phyloP scores from a whole-genome alignment of 2,329 filamentous ascomycete genomes.

The Aspergillus spinulosporus region DNA sequence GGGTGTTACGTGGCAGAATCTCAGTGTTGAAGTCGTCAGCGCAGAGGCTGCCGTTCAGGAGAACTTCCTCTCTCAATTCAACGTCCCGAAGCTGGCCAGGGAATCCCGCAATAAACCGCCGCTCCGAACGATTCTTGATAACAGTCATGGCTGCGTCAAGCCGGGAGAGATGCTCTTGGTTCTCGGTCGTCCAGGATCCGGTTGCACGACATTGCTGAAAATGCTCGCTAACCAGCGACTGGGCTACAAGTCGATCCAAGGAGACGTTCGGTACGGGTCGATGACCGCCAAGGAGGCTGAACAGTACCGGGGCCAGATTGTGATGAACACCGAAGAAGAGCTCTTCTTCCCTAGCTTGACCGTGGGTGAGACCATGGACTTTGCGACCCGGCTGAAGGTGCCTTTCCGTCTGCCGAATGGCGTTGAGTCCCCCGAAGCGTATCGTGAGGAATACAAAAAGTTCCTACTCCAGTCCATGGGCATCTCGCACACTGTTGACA shows the following conservation, averaged over 20 bases:
- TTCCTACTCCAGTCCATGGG: constrained; percentile 60
- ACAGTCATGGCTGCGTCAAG: constrained; percentile 67
- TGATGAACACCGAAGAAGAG: constrained; percentile 57
- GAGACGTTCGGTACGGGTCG: constrained; percentile 59
- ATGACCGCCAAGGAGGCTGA: constrained; percentile 45
- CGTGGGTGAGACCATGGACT: constrained; percentile 55
- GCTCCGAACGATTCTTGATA: constrained; percentile 64
- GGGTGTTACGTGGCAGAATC: constrained; percentile 65
- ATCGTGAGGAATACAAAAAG: constrained; percentile 50
- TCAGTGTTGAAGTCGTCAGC: constrained; percentile 63
- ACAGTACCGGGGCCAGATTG: constrained; percentile 58
- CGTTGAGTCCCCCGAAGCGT: constrained; percentile 46
- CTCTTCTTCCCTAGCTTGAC: constrained; percentile 54
- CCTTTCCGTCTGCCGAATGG: constrained; percentile 52
- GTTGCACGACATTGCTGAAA: constrained; percentile 71
- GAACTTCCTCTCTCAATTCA: constrained; percentile 62
- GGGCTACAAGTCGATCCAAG: constrained; percentile 60
- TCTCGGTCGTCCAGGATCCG: constrained; percentile 66
- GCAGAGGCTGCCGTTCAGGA: constrained; percentile 66
- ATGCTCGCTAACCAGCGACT: constrained; percentile 64
- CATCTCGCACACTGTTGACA: constrained; percentile 61
- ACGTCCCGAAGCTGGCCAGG: constrained; percentile 54
- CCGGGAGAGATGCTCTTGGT: constrained; percentile 73
- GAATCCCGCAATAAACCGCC: constrained; percentile 59
- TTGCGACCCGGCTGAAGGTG: constrained; percentile 59